phyloP scores from a whole-genome alignment of 2,329 filamentous ascomycete species.

The Podosphaera aphanis region DNA sequence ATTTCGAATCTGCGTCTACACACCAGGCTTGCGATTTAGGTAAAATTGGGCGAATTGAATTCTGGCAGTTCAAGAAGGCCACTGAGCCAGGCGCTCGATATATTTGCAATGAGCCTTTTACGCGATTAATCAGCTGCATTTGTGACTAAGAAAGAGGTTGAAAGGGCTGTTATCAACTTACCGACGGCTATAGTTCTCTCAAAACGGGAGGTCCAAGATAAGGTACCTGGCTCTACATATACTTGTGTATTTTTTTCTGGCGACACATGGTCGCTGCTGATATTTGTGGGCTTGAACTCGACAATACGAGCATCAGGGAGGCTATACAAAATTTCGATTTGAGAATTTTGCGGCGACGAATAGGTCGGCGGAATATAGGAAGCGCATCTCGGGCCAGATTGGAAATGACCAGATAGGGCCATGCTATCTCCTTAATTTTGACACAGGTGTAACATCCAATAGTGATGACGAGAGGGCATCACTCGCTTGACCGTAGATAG shows the following conservation, averaged over 20 bases:
- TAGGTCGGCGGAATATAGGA: constrained; percentile 8
- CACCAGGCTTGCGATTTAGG: constrained; percentile 88
- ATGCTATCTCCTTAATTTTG: too few relatives aligned
- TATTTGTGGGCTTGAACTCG: constrained; percentile 25
- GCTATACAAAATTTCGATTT: constrained; percentile 15
- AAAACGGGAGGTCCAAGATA: constrained; percentile 51
- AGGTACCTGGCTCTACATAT: constrained; percentile 29
- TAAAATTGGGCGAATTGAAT: constrained; percentile 63
- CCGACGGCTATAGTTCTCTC: constrained; percentile 64
- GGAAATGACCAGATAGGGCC: not conserved
- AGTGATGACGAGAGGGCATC: too few relatives aligned
- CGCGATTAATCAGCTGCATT: constrained; percentile 2
- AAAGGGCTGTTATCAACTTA: constrained; percentile 18
- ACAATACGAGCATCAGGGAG: constrained; percentile 20
- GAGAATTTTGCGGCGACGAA: constrained; percentile 9
- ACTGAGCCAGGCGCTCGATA: constrained; percentile 72
- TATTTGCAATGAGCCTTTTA: constrained; percentile 47
- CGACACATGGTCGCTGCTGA: constrained; percentile 5
- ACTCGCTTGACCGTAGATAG: too few relatives aligned
- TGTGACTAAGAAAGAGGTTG: not conserved
- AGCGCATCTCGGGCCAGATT: constrained; percentile 6
- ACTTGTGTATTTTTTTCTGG: constrained; percentile 15
- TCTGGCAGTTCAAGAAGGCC: constrained; percentile 68
- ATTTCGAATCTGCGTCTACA: constrained; percentile 62
- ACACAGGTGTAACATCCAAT: too few relatives aligned